Conservation (phyloP, 768 basidiomycete species). For the Leucosporidium yakuticum region DNA sequence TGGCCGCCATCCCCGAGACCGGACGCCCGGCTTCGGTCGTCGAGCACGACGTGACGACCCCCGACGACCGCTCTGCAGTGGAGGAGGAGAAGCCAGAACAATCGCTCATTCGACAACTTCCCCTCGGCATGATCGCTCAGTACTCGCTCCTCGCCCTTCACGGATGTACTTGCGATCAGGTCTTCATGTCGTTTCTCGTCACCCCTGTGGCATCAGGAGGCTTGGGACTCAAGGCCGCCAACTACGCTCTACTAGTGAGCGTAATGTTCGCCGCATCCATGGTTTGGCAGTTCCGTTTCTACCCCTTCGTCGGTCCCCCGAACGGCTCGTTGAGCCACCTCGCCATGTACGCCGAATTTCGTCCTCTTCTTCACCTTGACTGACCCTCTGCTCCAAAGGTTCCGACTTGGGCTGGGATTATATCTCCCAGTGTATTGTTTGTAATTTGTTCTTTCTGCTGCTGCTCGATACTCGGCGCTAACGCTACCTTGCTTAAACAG, state of each 20-base stretch:
- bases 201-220: constrained; percentile 73
- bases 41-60: constrained; percentile 4
- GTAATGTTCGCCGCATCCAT: constrained; percentile 42
- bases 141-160: constrained; percentile 85
- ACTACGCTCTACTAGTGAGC: constrained; percentile 77
- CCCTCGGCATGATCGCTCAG: constrained; percentile 77
- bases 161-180: constrained; percentile 45
- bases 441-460: too few relatives aligned
- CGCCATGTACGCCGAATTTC: constrained; percentile 40
- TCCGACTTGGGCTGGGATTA: constrained; percentile 59
- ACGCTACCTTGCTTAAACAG: too few relatives aligned
- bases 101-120: constrained; percentile 66
- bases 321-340: constrained; percentile 44
- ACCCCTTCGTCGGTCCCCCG: constrained; percentile 45
- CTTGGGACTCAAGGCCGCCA: constrained; percentile 77
- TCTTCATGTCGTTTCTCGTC: constrained; percentile 65
- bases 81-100: constrained; percentile 53
- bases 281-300: constrained; percentile 45
- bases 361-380: background rate
- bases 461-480: too few relatives aligned
- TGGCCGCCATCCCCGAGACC: constrained; percentile 33
- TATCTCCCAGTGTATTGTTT: constrained; percentile 38
- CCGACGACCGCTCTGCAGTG: background rate
- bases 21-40: constrained; percentile 15
- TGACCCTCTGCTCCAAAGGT: constrained; percentile 75